Percentiles rank a stretch among this genome's conserved stretches.
These are phyloP conservation scores for Phlyctochytrium arcticum DNA, from an alignment of 192 early-diverging fungal genomes.

Conservation along the genomic window DNA sequence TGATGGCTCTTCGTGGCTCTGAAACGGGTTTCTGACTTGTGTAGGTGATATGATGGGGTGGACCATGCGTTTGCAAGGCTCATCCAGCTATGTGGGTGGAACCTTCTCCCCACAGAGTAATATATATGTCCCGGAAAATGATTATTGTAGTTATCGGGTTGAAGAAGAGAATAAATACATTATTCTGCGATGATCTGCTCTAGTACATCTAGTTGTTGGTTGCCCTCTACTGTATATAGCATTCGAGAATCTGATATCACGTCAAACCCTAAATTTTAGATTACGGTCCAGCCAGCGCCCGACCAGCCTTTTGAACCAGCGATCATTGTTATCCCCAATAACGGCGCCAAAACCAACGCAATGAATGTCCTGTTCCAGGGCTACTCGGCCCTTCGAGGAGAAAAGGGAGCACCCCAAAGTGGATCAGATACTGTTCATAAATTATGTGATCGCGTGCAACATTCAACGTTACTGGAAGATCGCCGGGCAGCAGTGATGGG, in stretches of 20 bases:
- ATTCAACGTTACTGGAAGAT: slow-evolving; percentile 88
- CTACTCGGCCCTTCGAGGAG: slow-evolving; percentile 59
- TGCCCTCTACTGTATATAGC: not conserved
- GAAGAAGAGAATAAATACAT: not conserved
- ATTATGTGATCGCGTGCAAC: slow-evolving; percentile 75
- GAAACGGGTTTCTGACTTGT: not conserved
- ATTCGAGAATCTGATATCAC: not conserved
- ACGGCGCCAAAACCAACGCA: not conserved
- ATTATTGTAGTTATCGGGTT: too few relatives aligned
- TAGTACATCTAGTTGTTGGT: not conserved
- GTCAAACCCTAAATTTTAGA: not conserved
- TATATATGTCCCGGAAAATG: too few relatives aligned
- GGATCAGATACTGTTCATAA: slow-evolving; percentile 76
- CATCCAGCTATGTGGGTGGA: not conserved
- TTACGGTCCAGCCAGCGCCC: not conserved
- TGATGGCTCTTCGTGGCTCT: not conserved
- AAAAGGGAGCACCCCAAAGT: slow-evolving; percentile 58
- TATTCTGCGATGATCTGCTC: not conserved
- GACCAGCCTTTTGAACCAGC: not conserved
- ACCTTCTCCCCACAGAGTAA: not conserved
- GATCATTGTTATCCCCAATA: not conserved
- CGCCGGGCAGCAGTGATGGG: slow-evolving; percentile 78
- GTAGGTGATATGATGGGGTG: not conserved
- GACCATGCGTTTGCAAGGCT: not conserved
- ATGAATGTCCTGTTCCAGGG: slow-evolving; percentile 63